A percentile compares a stretch with the other conserved stretches of the same genome.
These are phyloP conservation scores for Saccharomycopsis synnaedendra DNA, from an alignment of 805 yeast species.

Conservation along the genomic window DNA sequence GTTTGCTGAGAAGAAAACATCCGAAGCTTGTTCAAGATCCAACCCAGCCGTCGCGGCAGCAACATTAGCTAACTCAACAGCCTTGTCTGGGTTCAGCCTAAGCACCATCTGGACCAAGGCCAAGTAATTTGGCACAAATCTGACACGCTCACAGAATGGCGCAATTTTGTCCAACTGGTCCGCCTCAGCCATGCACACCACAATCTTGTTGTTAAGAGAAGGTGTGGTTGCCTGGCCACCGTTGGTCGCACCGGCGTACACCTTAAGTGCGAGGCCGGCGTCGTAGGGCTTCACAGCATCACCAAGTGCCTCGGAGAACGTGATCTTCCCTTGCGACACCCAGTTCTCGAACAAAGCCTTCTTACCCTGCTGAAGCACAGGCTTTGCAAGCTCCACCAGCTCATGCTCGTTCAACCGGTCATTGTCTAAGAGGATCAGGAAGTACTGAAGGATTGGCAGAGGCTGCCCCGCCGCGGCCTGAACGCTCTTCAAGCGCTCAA, in stretches of 20 bases:
- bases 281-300: slow-evolving; percentile 89
- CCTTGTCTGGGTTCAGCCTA: slow-evolving; percentile 93
- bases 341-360: slow-evolving; percentile 91
- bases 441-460: slow-evolving; percentile 88
- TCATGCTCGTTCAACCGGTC: slow-evolving; percentile 89
- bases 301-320: slow-evolving; percentile 94
- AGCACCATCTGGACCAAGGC: slow-evolving; percentile 83
- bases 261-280: slow-evolving; percentile 76
- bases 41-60: slow-evolving; percentile 51
- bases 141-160: slow-evolving; percentile 86
- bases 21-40: slow-evolving; percentile 80
- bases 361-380: slow-evolving; percentile 91
- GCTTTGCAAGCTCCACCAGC: slow-evolving; percentile 88
- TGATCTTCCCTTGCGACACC: slow-evolving; percentile 89
- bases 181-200: slow-evolving; percentile 82
- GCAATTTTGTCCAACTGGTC: slow-evolving; percentile 94
- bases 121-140: slow-evolving; percentile 82
- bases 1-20: slow-evolving; percentile 89
- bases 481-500: slow-evolving; percentile 79
- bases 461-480: slow-evolving; percentile 92
- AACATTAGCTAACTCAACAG: slow-evolving; percentile 91
- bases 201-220: slow-evolving; percentile 45
- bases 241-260: slow-evolving; percentile 39
- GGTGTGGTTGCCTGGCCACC: slow-evolving; percentile 64
- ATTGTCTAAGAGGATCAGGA: slow-evolving; percentile 81